Evolutionary conservation across 768 basidiomycete species (phyloP).

Genomic region (Wakefieldia striispora): DNA sequence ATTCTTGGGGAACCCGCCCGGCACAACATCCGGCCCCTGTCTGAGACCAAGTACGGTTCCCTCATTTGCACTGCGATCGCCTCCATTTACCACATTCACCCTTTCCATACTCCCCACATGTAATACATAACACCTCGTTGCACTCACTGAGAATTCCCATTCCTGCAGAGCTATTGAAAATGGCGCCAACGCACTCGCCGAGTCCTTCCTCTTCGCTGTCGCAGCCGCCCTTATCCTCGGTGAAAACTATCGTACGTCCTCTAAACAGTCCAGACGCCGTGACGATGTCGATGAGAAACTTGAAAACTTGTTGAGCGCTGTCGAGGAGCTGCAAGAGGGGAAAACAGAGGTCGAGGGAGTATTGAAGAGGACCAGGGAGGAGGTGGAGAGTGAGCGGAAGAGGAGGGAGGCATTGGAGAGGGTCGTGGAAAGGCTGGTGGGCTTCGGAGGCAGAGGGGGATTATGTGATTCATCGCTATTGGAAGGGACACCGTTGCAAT

Average conservation of each 20-base stretch:
- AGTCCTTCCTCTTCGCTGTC: conserved; percentile 80
- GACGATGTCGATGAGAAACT: conserved; percentile 71
- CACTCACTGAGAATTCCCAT: not conserved
- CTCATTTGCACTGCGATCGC: not conserved
- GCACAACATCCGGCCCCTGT: conserved; percentile 67
- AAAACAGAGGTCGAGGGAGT: conserved; percentile 43
- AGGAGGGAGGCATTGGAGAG: conserved; percentile 64
- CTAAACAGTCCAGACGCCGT: conserved; percentile 66
- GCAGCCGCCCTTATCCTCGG: conserved; percentile 72
- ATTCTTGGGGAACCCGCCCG: conserved; percentile 74
- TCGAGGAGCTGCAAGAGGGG: conserved; percentile 45
- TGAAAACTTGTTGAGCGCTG: conserved; percentile 48
- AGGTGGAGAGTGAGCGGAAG: conserved; percentile 26
- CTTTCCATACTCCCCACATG: too few relatives aligned
- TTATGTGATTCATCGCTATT: conserved; percentile 55
- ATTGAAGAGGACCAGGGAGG: conserved; percentile 45
- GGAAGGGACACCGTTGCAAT: conserved; percentile 53
- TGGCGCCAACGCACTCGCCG: conserved; percentile 80
- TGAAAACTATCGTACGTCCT: conserved; percentile 73
- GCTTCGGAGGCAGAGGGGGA: conserved; percentile 61
- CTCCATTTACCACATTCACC: too few relatives aligned
- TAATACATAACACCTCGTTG: too few relatives aligned
- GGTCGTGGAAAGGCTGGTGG: conserved; percentile 65
- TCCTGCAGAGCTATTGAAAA: conserved; percentile 72
- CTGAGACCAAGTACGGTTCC: conserved; percentile 60